Evolutionary conservation across 805 yeast species (phyloP), one percentile per base, ranked within the genome.

Genomic region (Monosporozyma siamensis): DNA sequence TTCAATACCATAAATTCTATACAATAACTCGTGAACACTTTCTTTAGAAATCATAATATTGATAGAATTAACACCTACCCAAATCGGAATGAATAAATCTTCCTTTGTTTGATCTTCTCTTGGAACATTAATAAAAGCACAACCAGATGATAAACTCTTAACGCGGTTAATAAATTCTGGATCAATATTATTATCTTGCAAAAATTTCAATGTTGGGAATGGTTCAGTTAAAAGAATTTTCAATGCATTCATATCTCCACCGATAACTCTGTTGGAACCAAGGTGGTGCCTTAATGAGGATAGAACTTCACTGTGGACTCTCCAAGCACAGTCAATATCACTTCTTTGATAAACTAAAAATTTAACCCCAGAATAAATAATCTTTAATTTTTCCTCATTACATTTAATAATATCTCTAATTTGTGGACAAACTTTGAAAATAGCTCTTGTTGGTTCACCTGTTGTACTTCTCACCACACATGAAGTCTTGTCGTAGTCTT

Each of bases 41-140:
- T 88, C 85, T 68, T 92, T 92, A 61, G 87, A 81, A 26, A 92
- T 84, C 97, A 92, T 89, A 64, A 92, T 70, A 58, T 90, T 92
- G 48, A 84, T 74, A 53, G 88, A 84, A 44, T 77, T 71, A 47
- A 73, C 74, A 42, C 97, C 97, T 50, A 82, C 77, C 98, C 98
- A 90, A 51, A 92, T 69, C 12, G 98, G 97, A 59, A 82, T 76
- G 47, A 84, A 75, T 55, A 85, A 64, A 48, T 76, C 79, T 62
- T 84, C 92, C 29, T 72, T 64, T 17, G 68, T 76, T 9, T 66
- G 67, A 20, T 58, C 71, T 12, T 61, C 65, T 61, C 89, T 72
- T 39, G 72, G 65, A 18, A 88, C 78, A 43, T 71, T 75, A 57
- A 92, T 70, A 58, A 92, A 84, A 34, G 87, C 81, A 68, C 97